phyloP scores from a whole-genome alignment of 139 green algal species.

The Astrephomene gubernaculifera region DNA sequence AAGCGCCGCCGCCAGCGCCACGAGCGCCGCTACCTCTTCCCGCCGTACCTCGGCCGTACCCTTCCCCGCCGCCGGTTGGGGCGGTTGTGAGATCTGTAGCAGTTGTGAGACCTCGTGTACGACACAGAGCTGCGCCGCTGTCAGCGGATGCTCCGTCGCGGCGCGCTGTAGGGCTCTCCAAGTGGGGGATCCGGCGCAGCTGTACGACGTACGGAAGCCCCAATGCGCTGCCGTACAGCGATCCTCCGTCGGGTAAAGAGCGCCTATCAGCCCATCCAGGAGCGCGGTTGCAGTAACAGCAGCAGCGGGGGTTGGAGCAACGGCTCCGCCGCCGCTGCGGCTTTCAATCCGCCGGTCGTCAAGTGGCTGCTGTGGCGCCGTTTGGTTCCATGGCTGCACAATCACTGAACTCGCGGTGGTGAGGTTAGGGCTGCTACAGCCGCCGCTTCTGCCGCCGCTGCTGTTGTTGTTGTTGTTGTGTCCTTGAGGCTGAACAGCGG shows the following conservation, averaged over 20 bases:
- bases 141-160: not conserved
- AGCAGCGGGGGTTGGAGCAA: not conserved
- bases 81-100: not conserved
- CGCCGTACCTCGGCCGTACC: not conserved
- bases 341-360: too few species aligned
- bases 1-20: slow-evolving; percentile 13
- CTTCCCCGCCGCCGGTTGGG: not conserved
- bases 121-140: not conserved
- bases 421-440: too few species aligned
- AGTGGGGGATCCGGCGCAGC: not conserved
- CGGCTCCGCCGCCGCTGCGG: not conserved
- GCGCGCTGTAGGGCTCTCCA: not conserved
- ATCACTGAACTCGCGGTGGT: too few species aligned
- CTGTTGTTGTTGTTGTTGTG: too few species aligned
- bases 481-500: too few species aligned
- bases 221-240: not conserved
- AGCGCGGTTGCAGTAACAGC: not conserved
- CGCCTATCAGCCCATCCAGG: not conserved
- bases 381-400: too few species aligned
- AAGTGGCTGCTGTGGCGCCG: too few species aligned
- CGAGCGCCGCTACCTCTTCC: not conserved
- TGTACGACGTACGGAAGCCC: not conserved
- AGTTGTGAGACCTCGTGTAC: slow-evolving; percentile 3
- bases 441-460: too few species aligned
- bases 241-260: not conserved